These are phyloP conservation scores for Odonthalia washingtoniensis DNA, from an alignment of 31 red algal species.

Conservation along the genomic window DNA sequence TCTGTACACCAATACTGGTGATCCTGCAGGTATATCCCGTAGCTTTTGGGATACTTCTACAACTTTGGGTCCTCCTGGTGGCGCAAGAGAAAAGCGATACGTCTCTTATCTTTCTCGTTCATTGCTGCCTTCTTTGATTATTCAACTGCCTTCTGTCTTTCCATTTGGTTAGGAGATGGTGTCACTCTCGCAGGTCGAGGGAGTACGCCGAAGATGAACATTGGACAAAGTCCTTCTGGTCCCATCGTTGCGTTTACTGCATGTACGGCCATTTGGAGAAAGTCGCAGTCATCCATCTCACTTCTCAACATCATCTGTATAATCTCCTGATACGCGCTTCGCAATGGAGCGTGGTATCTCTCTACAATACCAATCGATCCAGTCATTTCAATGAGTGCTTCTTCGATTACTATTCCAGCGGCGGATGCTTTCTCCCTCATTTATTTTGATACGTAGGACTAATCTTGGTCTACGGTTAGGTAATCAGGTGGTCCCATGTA, in stretches of 20 bases:
- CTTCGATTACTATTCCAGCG: background rate
- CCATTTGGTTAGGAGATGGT: background rate
- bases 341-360: conserved; percentile 38
- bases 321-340: conserved; percentile 1
- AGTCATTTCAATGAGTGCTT: conserved; percentile 24
- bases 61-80: background rate
- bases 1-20: no score
- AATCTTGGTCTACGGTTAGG: conserved; percentile 16
- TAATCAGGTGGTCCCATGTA: no score
- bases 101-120: background rate
- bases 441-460: background rate
- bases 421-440: background rate
- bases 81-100: background rate
- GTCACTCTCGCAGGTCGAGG: background rate
- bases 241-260: conserved; percentile 45
- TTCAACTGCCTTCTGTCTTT: background rate
- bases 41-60: background rate
- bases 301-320: background rate
- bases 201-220: conserved; percentile 27
- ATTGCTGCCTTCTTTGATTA: background rate
- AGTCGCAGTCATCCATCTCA: background rate
- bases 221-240: conserved; percentile 23
- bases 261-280: conserved; percentile 33
- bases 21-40: background rate
- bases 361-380: conserved; percentile 24